Evolutionary conservation across 2,329 filamentous ascomycete species (phyloP).

Genomic region (Fusarium odoratissimum): DNA sequence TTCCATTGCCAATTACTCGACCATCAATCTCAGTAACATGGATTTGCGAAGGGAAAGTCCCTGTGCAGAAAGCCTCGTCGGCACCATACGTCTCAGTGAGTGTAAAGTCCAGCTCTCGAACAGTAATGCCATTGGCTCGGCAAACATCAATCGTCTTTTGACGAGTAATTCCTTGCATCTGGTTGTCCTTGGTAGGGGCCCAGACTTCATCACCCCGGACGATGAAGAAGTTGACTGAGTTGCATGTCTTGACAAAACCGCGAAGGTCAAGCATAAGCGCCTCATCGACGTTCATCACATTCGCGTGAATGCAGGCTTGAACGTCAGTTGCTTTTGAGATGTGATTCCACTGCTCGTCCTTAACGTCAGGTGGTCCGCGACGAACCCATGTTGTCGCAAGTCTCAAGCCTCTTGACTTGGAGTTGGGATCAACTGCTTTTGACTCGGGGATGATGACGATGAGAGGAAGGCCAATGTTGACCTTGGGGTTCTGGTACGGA

Average conservation of each 20-base stretch:
- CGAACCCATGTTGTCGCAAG: slow-evolving; percentile 1
- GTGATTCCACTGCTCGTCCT: slow-evolving; percentile 14
- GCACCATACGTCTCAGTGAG: not conserved
- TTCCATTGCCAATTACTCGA: not conserved
- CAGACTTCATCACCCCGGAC: slow-evolving; percentile 1
- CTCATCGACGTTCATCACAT: slow-evolving; percentile 7
- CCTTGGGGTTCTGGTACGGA: not conserved
- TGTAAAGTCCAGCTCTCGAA: not conserved
- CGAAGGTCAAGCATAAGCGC: not conserved
- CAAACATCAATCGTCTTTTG: slow-evolving; percentile 5
- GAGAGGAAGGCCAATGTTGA: slow-evolving; percentile 2
- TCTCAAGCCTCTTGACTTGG: not conserved
- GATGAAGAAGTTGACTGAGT: slow-evolving; percentile 18
- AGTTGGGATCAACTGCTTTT: slow-evolving; percentile 4
- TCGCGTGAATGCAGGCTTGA: not conserved
- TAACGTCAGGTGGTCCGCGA: not conserved
- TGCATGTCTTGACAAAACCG: not conserved
- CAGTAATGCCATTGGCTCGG: fast-evolving
- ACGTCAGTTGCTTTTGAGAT: slow-evolving; percentile 13
- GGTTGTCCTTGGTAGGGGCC: slow-evolving; percentile 9
- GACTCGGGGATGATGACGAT: slow-evolving; percentile 17
- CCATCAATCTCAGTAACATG: slow-evolving; percentile 1
- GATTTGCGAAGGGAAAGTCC: not conserved
- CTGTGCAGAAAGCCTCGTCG: slow-evolving; percentile 1
- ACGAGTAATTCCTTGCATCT: slow-evolving; percentile 4